Evolutionary conservation across 306 rosid genomes (phyloP), one percentile per base, ranked within the genome.

Genomic region (Erythrophleum fordii): DNA sequence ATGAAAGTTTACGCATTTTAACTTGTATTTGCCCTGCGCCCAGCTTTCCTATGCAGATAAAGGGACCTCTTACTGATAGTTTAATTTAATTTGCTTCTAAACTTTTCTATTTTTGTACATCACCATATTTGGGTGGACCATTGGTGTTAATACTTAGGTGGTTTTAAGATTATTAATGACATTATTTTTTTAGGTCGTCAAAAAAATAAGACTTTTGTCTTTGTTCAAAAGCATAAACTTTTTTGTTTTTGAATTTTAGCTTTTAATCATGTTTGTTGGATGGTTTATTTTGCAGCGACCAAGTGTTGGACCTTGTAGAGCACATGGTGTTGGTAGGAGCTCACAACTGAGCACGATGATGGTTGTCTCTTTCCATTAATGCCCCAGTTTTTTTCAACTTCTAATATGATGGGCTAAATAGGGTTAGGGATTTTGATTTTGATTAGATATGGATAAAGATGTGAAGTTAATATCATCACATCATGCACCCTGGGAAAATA

Each of bases 321-420:
- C 99, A 96, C 90, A 96, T 96, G 97, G 92, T 97, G 17, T 71
- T 96, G 82, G 93, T 93, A 64, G 97, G 89, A 66, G 93, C 94
- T 3, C 79, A 28, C 46, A 78, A 79, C 78, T 92, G 83, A 84
- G 73, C 51, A n/a, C 73, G 53, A 46, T 11, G 14, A 42, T 84
- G 16, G 37, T 49, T 46, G 31, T 10, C 13, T 80, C 20, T 25
- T 79, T 75, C 34, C 61, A 72, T 65, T 69, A 58, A 56, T 86
- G 70, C 77, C 31, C 72, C 84, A 58, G 41, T 68, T 65, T 65
- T 14, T 22, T 75, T 67, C 20, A 58, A 80, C 39, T 55, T n/a
- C n/a, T n/a, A 25, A 28, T 31, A 74, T 62, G 62, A 61, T 81
- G 79, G 90, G 34, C 73, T 41, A 12, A 16, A 5, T 22, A 16